Evolutionary conservation across 2,329 filamentous ascomycete genomes (phyloP).

Genomic region (Aspergillus puulaauensis): DNA sequence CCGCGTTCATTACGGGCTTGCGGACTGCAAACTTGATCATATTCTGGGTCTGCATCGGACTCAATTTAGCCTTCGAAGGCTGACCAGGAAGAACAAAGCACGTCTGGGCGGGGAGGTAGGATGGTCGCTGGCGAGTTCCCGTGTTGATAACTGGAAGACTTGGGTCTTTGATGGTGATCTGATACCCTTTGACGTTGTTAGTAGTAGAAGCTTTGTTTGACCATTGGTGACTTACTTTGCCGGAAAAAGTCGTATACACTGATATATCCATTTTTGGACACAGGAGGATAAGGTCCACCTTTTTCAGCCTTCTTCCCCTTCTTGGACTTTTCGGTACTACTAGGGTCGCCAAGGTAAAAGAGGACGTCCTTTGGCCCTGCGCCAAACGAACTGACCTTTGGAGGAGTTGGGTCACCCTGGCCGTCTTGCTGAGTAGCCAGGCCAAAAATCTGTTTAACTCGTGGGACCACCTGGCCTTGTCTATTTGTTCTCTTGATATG

Average conservation of each 20-base stretch:
- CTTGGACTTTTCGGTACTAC: slow-evolving; percentile 17
- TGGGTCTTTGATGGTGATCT: slow-evolving; percentile 31
- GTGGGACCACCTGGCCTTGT: slow-evolving; percentile 31
- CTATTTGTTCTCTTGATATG: slow-evolving; percentile 42
- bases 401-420: slow-evolving; percentile 30
- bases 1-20: slow-evolving; percentile 64
- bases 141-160: slow-evolving; percentile 65
- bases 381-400: slow-evolving; percentile 36
- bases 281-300: slow-evolving; percentile 30
- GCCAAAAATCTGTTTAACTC: slow-evolving; percentile 48
- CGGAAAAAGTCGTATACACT: slow-evolving; percentile 54
- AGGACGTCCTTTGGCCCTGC: slow-evolving; percentile 54
- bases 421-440: slow-evolving; percentile 46
- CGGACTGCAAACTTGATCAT: slow-evolving; percentile 76
- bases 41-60: slow-evolving; percentile 57
- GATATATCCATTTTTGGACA: slow-evolving; percentile 41
- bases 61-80: slow-evolving; percentile 59
- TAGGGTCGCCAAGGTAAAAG: slow-evolving; percentile 50
- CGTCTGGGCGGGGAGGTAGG: slow-evolving; percentile 67
- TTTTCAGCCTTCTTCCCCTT: slow-evolving; percentile 28
- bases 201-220: neutral
- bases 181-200: slow-evolving; percentile 32
- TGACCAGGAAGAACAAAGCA: slow-evolving; percentile 67
- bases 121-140: slow-evolving; percentile 57
- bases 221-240: slow-evolving; percentile 33